Evolutionary conservation across 1,284 basidiomycete species (phyloP).

Genomic region (Tylopilus sp.): DNA sequence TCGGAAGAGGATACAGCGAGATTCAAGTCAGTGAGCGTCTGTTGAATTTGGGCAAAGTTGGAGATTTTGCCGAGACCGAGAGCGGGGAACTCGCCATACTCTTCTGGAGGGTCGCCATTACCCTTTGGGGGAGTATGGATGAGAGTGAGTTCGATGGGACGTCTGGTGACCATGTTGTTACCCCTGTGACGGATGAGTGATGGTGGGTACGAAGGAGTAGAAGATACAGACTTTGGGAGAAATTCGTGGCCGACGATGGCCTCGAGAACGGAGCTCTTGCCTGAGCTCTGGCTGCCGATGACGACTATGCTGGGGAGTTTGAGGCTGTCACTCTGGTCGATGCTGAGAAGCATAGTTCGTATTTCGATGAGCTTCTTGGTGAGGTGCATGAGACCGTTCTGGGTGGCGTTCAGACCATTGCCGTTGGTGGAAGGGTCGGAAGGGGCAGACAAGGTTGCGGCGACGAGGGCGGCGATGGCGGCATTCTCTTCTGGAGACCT

Average conservation of each 20-base stretch:
- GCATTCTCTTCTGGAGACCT: conserved; percentile 66
- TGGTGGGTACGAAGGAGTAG: not conserved
- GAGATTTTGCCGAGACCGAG: conserved; percentile 91
- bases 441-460: conserved; percentile 79
- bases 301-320: conserved; percentile 98
- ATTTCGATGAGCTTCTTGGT: conserved; percentile 98
- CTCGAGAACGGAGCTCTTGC: conserved; percentile 98
- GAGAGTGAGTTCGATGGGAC: conserved; percentile 97
- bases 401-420: conserved; percentile 53
- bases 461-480: conserved; percentile 78
- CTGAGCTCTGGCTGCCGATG: conserved; percentile 97
- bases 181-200: conserved; percentile 67
- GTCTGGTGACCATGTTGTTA: conserved; percentile 99
- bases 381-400: conserved; percentile 89
- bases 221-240: conserved; percentile 86
- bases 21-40: conserved; percentile 95
- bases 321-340: conserved; percentile 95
- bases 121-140: conserved; percentile 83
- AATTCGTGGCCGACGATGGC: conserved; percentile 99
- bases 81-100: conserved; percentile 96
- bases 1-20: conserved; percentile 90
- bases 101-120: conserved; percentile 69
- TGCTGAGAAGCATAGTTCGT: conserved; percentile 91
- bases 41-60: conserved; percentile 92
- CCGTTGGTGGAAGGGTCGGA: conserved; percentile 65